These are phyloP conservation scores for Cryptococcus wingfieldii DNA, from an alignment of 1,284 basidiomycete species.

Conservation along the genomic window DNA sequence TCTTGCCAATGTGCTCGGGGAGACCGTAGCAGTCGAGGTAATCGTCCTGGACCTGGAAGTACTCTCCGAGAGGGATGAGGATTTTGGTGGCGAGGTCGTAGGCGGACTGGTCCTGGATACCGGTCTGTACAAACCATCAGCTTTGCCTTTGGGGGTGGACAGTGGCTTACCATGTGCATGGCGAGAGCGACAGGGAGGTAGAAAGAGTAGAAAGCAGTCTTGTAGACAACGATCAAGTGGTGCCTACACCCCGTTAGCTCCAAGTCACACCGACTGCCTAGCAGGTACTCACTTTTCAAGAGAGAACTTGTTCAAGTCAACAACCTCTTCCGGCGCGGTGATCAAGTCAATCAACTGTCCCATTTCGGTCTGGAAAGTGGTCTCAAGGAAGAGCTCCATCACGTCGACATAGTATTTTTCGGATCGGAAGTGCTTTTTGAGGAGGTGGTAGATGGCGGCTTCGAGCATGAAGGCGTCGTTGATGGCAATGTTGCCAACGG, in stretches of 20 bases:
- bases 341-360: slow-evolving; percentile 94
- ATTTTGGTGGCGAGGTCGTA: slow-evolving; percentile 80
- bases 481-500: slow-evolving; percentile 82
- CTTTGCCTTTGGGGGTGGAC: neutral
- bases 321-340: slow-evolving; percentile 84
- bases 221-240: slow-evolving; percentile 91
- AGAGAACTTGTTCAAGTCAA: slow-evolving; percentile 85
- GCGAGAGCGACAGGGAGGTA: slow-evolving; percentile 96
- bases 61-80: slow-evolving; percentile 89
- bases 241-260: slow-evolving; percentile 56
- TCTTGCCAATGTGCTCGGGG: slow-evolving; percentile 90
- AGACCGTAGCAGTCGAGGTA: slow-evolving; percentile 90
- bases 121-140: slow-evolving; percentile 43
- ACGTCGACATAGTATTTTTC: slow-evolving; percentile 83
- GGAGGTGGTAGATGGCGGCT: slow-evolving; percentile 82
- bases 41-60: slow-evolving; percentile 99
- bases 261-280: neutral
- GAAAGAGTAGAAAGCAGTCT: slow-evolving; percentile 98
- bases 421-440: slow-evolving; percentile 81
- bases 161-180: slow-evolving; percentile 59
- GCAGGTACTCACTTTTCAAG: slow-evolving; percentile 59
- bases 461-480: slow-evolving; percentile 98
- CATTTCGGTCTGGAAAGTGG: slow-evolving; percentile 90
- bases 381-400: slow-evolving; percentile 88
- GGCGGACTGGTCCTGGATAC: slow-evolving; percentile 64